A percentile compares a stretch with the other conserved stretches of the same genome.
Evolutionary conservation across 148 eudicot genomes (phyloP).

Genomic region (Euryodendron excelsum): DNA sequence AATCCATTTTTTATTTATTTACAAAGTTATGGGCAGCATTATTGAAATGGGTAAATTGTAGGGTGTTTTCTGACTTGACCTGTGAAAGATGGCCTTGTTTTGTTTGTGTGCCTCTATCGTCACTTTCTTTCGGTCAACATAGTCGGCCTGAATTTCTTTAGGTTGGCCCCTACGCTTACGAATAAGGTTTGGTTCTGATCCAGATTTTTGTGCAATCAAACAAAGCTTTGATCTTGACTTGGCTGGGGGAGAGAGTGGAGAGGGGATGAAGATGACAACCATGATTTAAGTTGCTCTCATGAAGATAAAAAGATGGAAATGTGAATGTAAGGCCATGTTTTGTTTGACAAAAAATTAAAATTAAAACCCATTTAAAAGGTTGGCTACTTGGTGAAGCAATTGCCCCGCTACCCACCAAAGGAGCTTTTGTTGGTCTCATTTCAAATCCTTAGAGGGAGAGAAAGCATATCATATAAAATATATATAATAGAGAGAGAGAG

Average conservation of each 20-base stretch:
- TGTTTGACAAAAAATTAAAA: constrained; percentile 16
- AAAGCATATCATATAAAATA: not conserved
- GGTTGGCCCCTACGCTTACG: not conserved
- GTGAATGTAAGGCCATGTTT: constrained; percentile 26
- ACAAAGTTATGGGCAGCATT: too few species aligned
- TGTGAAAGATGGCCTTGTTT: too few species aligned
- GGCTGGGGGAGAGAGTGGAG: constrained; percentile 1
- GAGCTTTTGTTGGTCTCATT: not conserved
- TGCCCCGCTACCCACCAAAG: not conserved
- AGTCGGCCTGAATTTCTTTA: not conserved
- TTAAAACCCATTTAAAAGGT: constrained; percentile 10
- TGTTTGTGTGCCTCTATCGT: too few species aligned
- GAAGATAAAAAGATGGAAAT: constrained; percentile 20
- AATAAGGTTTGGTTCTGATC: not conserved
- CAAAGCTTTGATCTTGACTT: constrained; percentile 18
- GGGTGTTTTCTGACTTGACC: too few species aligned
- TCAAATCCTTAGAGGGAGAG: not conserved
- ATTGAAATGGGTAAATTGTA: too few species aligned
- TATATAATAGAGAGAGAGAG: too few species aligned
- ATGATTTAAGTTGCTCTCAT: constrained; percentile 16
- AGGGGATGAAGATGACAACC: constrained; percentile 14
- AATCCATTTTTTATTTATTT: too few species aligned
- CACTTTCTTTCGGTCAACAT: not conserved
- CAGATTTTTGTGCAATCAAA: constrained; percentile 11
- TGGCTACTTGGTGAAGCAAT: constrained; percentile 17